Conservation (phyloP, 1,139 yeast genomes). For the Scheffersomyces parashehatae region DNA sequence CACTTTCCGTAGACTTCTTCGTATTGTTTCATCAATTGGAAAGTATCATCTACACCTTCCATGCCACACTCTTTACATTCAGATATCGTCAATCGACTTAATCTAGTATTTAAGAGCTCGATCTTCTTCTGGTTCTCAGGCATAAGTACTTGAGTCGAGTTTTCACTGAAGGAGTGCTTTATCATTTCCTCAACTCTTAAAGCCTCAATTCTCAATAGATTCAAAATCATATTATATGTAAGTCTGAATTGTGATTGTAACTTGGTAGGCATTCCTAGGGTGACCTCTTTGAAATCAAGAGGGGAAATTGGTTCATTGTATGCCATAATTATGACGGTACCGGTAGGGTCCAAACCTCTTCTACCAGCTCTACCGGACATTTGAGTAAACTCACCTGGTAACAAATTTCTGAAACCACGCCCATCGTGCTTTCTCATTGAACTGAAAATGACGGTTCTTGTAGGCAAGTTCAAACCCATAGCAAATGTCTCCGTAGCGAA, state of each 20-base stretch:
- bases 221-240: conserved; percentile 94
- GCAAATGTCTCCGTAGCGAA: conserved; percentile 99
- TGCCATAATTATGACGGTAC: conserved; percentile 95
- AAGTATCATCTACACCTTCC: conserved; percentile 44
- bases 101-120: conserved; percentile 48
- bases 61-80: conserved; percentile 39
- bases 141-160: conserved; percentile 76
- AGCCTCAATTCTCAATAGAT: conserved; percentile 89
- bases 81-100: conserved; percentile 40
- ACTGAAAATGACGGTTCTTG: conserved; percentile 92
- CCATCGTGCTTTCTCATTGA: conserved; percentile 91
- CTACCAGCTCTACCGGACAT: conserved; percentile 99
- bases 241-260: conserved; percentile 88
- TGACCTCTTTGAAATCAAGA: conserved; percentile 69
- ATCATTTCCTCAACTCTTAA: conserved; percentile 96
- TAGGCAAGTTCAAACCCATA: conserved; percentile 96
- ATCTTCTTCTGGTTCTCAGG: conserved; percentile 83
- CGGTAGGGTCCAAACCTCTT: conserved; percentile 90
- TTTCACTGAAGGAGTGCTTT: conserved; percentile 91
- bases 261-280: conserved; percentile 86
- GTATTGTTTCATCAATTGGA: conserved; percentile 46
- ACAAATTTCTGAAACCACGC: conserved; percentile 69
- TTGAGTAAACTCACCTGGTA: conserved; percentile 97
- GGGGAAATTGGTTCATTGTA: conserved; percentile 69
- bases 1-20: conserved; percentile 45